Conservation (phyloP, 139 green algal genomes). For the Chlamydomonas sphaeroides region DNA sequence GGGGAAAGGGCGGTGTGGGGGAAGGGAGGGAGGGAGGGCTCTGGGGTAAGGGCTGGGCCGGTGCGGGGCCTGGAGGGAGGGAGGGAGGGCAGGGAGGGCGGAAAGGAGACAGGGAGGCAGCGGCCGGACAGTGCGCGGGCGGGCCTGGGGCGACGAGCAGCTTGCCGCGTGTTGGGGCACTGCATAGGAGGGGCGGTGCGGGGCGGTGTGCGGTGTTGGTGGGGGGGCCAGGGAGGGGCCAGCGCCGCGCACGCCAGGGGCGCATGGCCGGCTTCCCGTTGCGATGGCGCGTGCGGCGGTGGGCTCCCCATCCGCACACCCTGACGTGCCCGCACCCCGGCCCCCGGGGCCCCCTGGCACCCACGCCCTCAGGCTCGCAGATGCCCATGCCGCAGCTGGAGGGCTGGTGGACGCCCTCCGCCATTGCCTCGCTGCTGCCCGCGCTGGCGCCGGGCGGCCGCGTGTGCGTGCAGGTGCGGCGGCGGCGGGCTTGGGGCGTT, state of each 20-base stretch:
- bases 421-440: constrained; percentile 38
- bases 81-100: neutral
- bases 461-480: constrained; percentile 53
- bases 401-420: constrained; percentile 27
- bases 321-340: neutral
- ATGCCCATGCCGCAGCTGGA: neutral
- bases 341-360: no score
- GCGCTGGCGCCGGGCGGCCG: constrained; percentile 52
- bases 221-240: no score
- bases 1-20: neutral
- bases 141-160: no score
- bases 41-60: neutral
- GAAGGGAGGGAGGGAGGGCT: neutral
- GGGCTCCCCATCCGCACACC: no score
- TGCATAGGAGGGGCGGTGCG: no score
- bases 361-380: neutral
- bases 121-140: no score
- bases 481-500: neutral
- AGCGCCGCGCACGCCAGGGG: no score
- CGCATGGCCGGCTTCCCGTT: no score
- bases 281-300: no score
- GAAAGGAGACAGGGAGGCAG: no score
- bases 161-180: no score
- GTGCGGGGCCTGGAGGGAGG: neutral
- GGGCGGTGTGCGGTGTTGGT: no score